Conservation (phyloP, 805 yeast species). For the Lipomyces japonicus region DNA sequence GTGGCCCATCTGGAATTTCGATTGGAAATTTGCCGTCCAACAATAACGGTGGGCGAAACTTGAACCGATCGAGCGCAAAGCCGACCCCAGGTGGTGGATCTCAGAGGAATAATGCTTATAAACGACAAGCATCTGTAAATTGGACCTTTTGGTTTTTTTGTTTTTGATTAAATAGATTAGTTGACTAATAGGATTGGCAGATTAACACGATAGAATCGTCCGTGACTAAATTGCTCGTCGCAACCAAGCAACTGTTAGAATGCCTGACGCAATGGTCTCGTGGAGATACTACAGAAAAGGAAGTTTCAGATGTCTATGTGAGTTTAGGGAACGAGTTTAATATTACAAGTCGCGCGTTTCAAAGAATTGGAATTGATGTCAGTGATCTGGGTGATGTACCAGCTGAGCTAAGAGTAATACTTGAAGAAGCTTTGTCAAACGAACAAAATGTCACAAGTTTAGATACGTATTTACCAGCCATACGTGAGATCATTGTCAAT, state of each 20-base stretch:
- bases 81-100: background rate
- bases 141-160: background rate
- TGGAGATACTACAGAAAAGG: constrained; percentile 70
- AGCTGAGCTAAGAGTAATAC: constrained; percentile 64
- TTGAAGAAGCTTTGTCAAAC: constrained; percentile 83
- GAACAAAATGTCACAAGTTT: constrained; percentile 78
- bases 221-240: constrained; percentile 72
- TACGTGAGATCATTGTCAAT: constrained; percentile 79
- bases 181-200: background rate
- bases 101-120: constrained; percentile 2
- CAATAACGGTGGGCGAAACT: background rate
- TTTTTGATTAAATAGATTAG: background rate
- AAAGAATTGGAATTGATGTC: constrained; percentile 72
- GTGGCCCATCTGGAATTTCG: no score
- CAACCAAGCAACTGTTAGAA: constrained; percentile 85
- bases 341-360: constrained; percentile 74
- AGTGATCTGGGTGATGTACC: constrained; percentile 88
- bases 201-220: constrained; percentile 61
- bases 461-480: constrained; percentile 75
- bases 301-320: constrained; percentile 87
- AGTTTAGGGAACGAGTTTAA: constrained; percentile 91
- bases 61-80: background rate
- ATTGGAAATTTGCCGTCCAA: no score
- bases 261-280: constrained; percentile 87
- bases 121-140: constrained; percentile 10